A percentile compares a stretch with the other conserved stretches of the same genome.
phyloP scores from a whole-genome alignment of 495 filamentous ascomycete species.

The Wilcoxina mikolae region DNA sequence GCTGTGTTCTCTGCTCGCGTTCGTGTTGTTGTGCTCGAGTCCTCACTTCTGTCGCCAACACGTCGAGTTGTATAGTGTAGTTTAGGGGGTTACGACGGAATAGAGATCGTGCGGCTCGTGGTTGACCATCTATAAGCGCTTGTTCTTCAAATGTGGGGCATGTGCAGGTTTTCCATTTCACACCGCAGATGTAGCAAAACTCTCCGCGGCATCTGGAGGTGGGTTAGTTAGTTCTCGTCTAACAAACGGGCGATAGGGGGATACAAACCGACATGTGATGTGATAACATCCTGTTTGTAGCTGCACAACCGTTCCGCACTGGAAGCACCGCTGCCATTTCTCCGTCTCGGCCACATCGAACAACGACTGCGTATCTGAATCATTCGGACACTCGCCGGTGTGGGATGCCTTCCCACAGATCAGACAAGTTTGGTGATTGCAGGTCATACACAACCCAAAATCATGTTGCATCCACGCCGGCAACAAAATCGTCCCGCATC shows the following conservation, averaged over 20 bases:
- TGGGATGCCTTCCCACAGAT: constrained; percentile 30
- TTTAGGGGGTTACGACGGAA: neutral
- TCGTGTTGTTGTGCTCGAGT: constrained; percentile 1
- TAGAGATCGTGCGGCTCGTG: neutral
- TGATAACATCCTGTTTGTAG: constrained; percentile 70
- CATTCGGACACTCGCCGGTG: constrained; percentile 51
- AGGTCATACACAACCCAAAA: constrained; percentile 26
- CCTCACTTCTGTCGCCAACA: neutral
- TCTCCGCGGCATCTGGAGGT: constrained; percentile 52
- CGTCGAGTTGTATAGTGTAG: neutral
- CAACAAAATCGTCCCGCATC: constrained; percentile 28
- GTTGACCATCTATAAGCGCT: neutral
- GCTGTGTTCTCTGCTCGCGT: neutral
- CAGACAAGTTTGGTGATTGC: constrained; percentile 26
- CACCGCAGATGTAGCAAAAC: constrained; percentile 69
- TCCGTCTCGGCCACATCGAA: constrained; percentile 52
- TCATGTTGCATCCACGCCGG: constrained; percentile 8
- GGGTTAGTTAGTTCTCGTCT: constrained; percentile 5
- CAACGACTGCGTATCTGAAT: constrained; percentile 49
- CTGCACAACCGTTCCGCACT: constrained; percentile 58
- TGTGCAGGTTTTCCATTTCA: constrained; percentile 65
- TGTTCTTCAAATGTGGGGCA: constrained; percentile 37
- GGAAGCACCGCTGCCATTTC: constrained; percentile 63
- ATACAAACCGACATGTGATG: constrained; percentile 39
- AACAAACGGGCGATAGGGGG: constrained; percentile 28